A percentile compares a stretch with the other conserved stretches of the same genome.
These are phyloP conservation scores for Berberis thunbergii DNA, from an alignment of 164 flowering plant species.

Conservation along the genomic window DNA sequence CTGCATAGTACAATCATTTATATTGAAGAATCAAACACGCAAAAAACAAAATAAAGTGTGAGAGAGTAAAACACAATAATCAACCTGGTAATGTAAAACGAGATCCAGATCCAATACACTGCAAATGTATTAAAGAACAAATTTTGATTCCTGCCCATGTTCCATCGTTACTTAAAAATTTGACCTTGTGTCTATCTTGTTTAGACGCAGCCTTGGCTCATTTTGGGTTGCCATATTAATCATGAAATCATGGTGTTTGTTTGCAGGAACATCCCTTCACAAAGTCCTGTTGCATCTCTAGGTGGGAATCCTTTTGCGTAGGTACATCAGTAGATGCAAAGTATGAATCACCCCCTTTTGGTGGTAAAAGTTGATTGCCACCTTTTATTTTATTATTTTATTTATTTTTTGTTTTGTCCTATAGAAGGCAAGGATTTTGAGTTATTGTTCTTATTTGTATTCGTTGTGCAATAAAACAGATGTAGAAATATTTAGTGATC, in stretches of 20 bases:
- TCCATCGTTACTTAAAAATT: background rate
- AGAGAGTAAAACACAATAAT: no score
- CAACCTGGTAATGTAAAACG: no score
- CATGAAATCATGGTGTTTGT: background rate
- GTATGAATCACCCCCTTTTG: background rate
- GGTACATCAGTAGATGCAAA: background rate
- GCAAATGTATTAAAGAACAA: no score
- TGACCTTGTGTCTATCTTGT: background rate
- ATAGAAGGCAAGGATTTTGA: background rate
- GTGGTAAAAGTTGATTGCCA: background rate
- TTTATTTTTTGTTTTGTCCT: background rate
- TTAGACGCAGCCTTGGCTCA: background rate
- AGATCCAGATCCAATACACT: no score
- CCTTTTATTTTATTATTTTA: background rate
- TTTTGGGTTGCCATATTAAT: background rate
- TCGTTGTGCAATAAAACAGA: slow-evolving; percentile 6
- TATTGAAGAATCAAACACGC: no score
- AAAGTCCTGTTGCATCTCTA: slow-evolving; percentile 45
- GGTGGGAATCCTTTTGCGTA: slow-evolving; percentile 81
- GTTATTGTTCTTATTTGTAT: slow-evolving; percentile 4
- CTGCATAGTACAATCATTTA: no score
- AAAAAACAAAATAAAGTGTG: no score
- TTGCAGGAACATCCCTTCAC: slow-evolving; percentile 45
- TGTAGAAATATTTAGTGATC: background rate
- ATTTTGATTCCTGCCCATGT: background rate